Percentiles rank a stretch among this genome's conserved stretches.
Conservation (phyloP, 257 asterid species). For the Penstemon barbatus region DNA sequence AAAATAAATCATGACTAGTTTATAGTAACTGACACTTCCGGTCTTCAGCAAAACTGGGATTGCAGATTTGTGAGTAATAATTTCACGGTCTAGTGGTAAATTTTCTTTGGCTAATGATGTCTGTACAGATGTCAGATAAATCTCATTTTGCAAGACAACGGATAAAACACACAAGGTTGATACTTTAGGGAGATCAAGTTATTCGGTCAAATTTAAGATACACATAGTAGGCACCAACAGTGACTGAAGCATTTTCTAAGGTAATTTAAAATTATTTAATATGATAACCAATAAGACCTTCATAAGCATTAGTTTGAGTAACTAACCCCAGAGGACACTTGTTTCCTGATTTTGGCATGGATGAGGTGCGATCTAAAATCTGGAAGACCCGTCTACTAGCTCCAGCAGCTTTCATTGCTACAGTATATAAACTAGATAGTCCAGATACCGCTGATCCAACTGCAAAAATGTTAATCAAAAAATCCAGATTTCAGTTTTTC, state of each 20-base stretch:
- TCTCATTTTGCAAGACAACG: background rate
- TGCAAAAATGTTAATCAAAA: constrained; percentile 38
- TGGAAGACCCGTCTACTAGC: constrained; percentile 80
- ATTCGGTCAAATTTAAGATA: background rate
- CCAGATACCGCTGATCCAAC: constrained; percentile 76
- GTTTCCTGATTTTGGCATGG: constrained; percentile 65
- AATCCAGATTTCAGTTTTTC: constrained; percentile 14
- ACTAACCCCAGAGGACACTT: constrained; percentile 76
- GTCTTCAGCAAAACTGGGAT: constrained; percentile 2
- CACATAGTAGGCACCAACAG: constrained; percentile 2
- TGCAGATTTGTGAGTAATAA: background rate
- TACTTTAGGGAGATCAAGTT: background rate
- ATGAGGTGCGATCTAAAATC: constrained; percentile 58
- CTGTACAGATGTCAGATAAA: constrained; percentile 1
- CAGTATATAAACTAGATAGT: constrained; percentile 57
- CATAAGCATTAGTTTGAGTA: constrained; percentile 2
- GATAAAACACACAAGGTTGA: background rate
- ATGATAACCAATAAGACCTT: background rate
- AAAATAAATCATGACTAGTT: background rate
- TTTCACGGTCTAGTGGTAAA: constrained; percentile 7
- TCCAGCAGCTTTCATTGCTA: constrained; percentile 80
- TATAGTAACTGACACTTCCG: constrained; percentile 3
- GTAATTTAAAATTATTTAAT: constrained; percentile 6
- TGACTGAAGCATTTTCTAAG: background rate
- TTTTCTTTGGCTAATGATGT: background rate